Evolutionary conservation across 2,329 filamentous ascomycete genomes (phyloP).

Genomic region (Sarocladiaceae sp.): DNA sequence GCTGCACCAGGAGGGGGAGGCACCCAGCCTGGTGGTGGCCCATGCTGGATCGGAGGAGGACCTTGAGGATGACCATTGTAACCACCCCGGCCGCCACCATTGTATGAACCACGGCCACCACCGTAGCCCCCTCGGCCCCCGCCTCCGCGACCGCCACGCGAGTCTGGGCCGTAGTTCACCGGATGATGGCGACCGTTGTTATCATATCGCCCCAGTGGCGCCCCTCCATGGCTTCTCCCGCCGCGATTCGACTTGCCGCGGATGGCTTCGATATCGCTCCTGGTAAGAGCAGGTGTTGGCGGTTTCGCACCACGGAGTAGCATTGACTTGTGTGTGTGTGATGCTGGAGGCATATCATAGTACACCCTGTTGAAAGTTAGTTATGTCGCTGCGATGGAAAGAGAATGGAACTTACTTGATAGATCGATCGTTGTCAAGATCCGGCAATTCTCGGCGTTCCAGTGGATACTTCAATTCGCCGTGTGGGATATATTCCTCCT

Average conservation of each 20-base stretch:
- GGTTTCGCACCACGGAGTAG: slow-evolving; percentile 77
- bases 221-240: slow-evolving; percentile 23
- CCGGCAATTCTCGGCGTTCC: slow-evolving; percentile 62
- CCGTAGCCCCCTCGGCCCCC: slow-evolving; percentile 8
- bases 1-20: slow-evolving; percentile 26
- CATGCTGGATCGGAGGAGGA: slow-evolving; percentile 13
- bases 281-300: slow-evolving; percentile 64
- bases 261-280: slow-evolving; percentile 68
- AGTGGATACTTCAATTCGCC: slow-evolving; percentile 74
- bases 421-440: slow-evolving; percentile 78
- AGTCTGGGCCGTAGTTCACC: slow-evolving; percentile 21
- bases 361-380: slow-evolving; percentile 58
- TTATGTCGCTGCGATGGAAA: slow-evolving; percentile 4
- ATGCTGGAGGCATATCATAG: slow-evolving; percentile 72
- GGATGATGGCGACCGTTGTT: slow-evolving; percentile 17
- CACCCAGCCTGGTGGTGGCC: slow-evolving; percentile 4
- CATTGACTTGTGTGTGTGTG: slow-evolving; percentile 84
- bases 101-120: slow-evolving; percentile 9
- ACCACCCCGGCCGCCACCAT: slow-evolving; percentile 4
- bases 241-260: slow-evolving; percentile 56
- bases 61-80: slow-evolving; percentile 11
- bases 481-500: slow-evolving; percentile 78
- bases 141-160: slow-evolving; percentile 13
- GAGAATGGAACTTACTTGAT: slow-evolving; percentile 57
- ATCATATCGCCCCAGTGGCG: slow-evolving; percentile 17